These are phyloP conservation scores for Penicillium maclennaniae DNA, from an alignment of 495 filamentous ascomycete genomes.

Conservation along the genomic window DNA sequence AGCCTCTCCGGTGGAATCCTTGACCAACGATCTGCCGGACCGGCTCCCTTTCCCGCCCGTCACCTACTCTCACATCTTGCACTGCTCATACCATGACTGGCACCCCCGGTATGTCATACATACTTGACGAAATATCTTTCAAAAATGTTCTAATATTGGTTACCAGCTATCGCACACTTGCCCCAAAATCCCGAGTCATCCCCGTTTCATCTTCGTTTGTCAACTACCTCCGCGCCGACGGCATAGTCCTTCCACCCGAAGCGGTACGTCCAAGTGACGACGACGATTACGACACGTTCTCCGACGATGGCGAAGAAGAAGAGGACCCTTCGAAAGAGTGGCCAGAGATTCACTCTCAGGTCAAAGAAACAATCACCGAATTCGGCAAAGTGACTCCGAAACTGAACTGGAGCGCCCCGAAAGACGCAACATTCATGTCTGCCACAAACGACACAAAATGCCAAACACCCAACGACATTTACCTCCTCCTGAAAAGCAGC, in stretches of 20 bases:
- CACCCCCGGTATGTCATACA: constrained; percentile 52
- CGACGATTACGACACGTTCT: constrained; percentile 35
- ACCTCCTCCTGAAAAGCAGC: constrained; percentile 85
- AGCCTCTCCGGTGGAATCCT: constrained; percentile 7
- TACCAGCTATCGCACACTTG: constrained; percentile 69
- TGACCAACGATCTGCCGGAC: constrained; percentile 20
- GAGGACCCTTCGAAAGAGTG: constrained; percentile 56
- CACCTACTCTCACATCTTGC: constrained; percentile 77
- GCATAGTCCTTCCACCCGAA: constrained; percentile 77
- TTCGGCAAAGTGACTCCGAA: constrained; percentile 86
- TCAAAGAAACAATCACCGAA: constrained; percentile 70
- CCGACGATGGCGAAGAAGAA: constrained; percentile 44
- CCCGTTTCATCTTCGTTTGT: constrained; percentile 72
- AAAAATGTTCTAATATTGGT: background rate
- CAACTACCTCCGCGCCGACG: constrained; percentile 84
- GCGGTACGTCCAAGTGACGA: constrained; percentile 30
- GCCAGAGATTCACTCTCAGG: constrained; percentile 68
- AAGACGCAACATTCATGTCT: constrained; percentile 94
- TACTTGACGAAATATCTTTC: background rate
- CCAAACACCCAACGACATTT: constrained; percentile 80
- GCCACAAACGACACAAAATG: constrained; percentile 90
- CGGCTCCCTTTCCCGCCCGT: constrained; percentile 76
- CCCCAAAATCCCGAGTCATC: constrained; percentile 80
- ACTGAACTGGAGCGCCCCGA: constrained; percentile 94
- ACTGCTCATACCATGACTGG: constrained; percentile 94